phyloP scores from a whole-genome alignment of 2,329 filamentous ascomycete genomes.

The Zasmidium angulare region DNA sequence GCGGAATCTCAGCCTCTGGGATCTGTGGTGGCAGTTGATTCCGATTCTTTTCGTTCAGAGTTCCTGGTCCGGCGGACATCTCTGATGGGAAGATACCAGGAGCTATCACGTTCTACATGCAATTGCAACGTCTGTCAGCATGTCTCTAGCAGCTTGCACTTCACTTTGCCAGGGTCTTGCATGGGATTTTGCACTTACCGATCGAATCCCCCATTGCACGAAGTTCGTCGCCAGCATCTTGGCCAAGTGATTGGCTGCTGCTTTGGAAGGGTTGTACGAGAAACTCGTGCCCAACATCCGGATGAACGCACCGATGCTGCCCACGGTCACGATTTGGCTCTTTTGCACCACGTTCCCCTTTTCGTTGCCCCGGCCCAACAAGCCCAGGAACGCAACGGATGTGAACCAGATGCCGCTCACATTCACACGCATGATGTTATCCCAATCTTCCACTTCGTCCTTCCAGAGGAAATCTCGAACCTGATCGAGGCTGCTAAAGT shows the following conservation, averaged over 20 bases:
- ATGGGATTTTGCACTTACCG: neutral
- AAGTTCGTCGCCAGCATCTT: neutral
- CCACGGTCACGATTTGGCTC: neutral
- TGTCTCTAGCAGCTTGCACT: too few relatives aligned
- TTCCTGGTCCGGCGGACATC: neutral
- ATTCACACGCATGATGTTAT: neutral
- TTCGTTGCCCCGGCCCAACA: neutral
- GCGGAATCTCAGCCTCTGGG: neutral
- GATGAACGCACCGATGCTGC: neutral
- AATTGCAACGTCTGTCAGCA: too few relatives aligned
- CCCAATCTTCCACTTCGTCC: neutral
- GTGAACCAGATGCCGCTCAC: neutral
- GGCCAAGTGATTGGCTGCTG: neutral
- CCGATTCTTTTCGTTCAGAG: neutral
- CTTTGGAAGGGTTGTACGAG: neutral
- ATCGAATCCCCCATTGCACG: neutral
- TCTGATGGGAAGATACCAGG: neutral
- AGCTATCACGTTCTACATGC: neutral
- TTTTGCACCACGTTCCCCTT: neutral
- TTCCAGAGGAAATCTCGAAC: neutral
- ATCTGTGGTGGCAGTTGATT: neutral
- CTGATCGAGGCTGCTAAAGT: neutral
- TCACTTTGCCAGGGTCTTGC: too few relatives aligned
- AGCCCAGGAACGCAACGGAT: neutral
- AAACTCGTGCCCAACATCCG: neutral